phyloP scores from a whole-genome alignment of 2,329 filamentous ascomycete species.

The Ramularia endophylla region DNA sequence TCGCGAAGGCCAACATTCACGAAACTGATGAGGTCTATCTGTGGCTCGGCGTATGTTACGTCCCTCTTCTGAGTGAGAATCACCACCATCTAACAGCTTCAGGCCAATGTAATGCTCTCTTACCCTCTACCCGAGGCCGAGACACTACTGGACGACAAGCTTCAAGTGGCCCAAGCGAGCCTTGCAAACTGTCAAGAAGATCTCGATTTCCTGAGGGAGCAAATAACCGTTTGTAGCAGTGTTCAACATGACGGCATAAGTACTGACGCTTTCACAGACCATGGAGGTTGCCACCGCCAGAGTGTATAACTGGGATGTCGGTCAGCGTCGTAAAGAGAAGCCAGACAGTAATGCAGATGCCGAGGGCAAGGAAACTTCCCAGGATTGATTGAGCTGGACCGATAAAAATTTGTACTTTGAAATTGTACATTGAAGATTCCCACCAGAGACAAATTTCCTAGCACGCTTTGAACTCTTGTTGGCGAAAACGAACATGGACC shows the following conservation, averaged over 20 bases:
- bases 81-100: not conserved
- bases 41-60: conserved; percentile 73
- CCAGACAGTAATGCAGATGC: conserved; percentile 38
- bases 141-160: conserved; percentile 67
- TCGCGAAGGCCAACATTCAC: conserved; percentile 76
- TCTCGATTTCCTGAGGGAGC: conserved; percentile 87
- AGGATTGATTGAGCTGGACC: conserved; percentile 1
- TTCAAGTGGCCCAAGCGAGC: conserved; percentile 71
- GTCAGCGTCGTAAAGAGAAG: conserved; percentile 90
- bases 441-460: too few relatives aligned
- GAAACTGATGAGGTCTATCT: conserved; percentile 88
- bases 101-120: conserved; percentile 96
- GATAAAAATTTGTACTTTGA: too few relatives aligned
- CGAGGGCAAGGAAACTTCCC: conserved; percentile 9
- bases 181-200: conserved; percentile 92
- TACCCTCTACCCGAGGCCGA: conserved; percentile 89
- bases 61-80: not conserved
- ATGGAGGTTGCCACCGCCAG: conserved; percentile 94
- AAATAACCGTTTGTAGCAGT: conserved; percentile 62
- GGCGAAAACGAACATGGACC: too few relatives aligned
- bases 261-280: conserved; percentile 53
- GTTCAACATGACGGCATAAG: conserved; percentile 2
- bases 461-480: too few relatives aligned
- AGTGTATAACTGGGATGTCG: conserved; percentile 99
- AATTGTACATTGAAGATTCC: too few relatives aligned